Percentiles rank a stretch among this genome's conserved stretches.
phyloP scores from a whole-genome alignment of 345 rosid species.

The Punica granatum region DNA sequence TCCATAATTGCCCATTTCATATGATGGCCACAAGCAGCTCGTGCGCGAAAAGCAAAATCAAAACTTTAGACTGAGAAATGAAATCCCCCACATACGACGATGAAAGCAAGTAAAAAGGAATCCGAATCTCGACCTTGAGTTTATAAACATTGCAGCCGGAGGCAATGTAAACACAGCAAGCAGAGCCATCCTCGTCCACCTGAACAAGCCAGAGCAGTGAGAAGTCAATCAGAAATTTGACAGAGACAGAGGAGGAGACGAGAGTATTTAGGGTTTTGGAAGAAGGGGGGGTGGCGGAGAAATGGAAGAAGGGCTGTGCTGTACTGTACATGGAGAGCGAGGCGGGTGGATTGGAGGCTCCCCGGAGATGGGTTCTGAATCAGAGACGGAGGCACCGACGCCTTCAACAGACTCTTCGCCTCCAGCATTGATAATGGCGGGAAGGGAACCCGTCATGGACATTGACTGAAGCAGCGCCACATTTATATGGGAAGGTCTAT shows the following conservation, averaged over 20 bases:
- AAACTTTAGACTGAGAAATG: neutral
- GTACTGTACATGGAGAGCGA: constrained; percentile 52
- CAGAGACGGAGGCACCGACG: constrained; percentile 38
- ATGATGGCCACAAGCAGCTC: neutral
- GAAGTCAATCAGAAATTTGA: neutral
- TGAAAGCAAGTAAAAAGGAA: neutral
- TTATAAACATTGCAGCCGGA: constrained; percentile 51
- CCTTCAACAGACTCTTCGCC: constrained; percentile 45
- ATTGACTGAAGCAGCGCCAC: too few species aligned
- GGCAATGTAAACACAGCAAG: constrained; percentile 54
- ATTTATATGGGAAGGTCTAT: too few species aligned
- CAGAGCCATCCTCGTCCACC: constrained; percentile 36
- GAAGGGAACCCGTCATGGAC: neutral
- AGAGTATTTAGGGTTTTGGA: neutral
- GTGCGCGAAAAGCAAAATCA: neutral
- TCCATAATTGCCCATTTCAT: neutral
- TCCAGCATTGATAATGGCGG: constrained; percentile 17
- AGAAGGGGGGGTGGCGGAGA: neutral
- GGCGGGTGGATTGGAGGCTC: constrained; percentile 56
- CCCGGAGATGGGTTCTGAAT: constrained; percentile 55
- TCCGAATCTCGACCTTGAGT: constrained; percentile 26
- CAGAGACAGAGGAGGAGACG: neutral
- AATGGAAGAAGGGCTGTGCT: neutral
- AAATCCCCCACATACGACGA: neutral
- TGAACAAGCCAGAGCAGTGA: constrained; percentile 8